Evolutionary conservation across 257 asterid genomes (phyloP), one percentile per base, ranked within the genome.

Genomic region (Avicennia marina): DNA sequence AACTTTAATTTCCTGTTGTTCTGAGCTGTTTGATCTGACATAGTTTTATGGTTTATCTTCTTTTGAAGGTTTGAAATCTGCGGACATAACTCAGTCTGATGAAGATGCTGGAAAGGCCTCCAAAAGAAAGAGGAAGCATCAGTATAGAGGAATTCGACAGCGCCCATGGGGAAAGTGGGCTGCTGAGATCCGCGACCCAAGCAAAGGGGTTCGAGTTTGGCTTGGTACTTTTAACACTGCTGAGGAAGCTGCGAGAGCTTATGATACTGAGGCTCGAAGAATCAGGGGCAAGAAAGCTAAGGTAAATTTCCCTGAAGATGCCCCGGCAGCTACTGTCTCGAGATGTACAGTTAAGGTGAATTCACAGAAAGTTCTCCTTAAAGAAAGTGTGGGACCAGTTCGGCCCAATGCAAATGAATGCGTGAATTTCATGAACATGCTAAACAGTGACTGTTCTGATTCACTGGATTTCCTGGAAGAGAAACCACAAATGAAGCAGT

Each of bases 81-180:
- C 47, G 7, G 82, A 76, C 19, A 11, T 66, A 45, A 24, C 49
- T 29, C 86, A 80, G 59, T 76, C 86, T 36, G 83, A 72, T 26
- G 83, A 74, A 48, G 86, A 86, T 32, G 44, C 69, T 73, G 94
- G 74, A 2, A 87, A 81, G 67, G 72, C 86, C 60, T 79, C 88
- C 2, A 93, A 84, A 63, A 77, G 95, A 63, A 93, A 89, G 83
- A 84, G 97, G 86, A 93, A 84, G 79, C 89, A 89, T 67, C 97
- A 89, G 58, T 93, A 86, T 49, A 68, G 99, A 68, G 99, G 99
- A 25, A 93, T 93, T 64, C 77, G 99, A 49, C 99, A 93, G 54
- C 93, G 99, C 9, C 99, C 99, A 11, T 93, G 97, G 99, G 99
- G 99, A 17, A 93, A 89, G 73, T 93, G 99, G 99, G 99, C 99